Base-by-base conservation (phyloP, 2,329 filamentous ascomycete genomes). In the Graphiopsis chlorocephala region DNA sequence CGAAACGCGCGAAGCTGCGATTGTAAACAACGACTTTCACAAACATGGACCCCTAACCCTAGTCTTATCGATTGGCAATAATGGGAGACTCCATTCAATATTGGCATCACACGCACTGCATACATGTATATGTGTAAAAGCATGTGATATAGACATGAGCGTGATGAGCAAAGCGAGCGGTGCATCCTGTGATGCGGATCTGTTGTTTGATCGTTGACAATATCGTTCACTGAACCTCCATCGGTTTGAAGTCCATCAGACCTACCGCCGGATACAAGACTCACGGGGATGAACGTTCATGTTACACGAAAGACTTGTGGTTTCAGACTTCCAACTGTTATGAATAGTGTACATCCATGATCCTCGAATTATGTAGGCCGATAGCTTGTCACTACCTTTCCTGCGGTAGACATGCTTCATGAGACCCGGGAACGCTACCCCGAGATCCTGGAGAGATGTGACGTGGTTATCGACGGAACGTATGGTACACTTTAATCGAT, bases 11-110 rank as follows among this genome's bases (percentile, higher is more conserved):
- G 50, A 29, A n/a, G 59, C 11, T 14, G 47, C 42, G 52, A 48
- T 14, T 26, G 47, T 61, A 61, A 61, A 61, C 59, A 61, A 52
- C 28, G 31, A 56, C 28, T 38, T 38, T 56, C 28, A 23, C n/a
- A 4, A n/a, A 4, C n/a, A 33, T 33, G 15, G 17, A 25, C 11
- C 8, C 5, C 3, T 14, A 53, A 53, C 50, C 50, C 50, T 53
- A 31, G 20, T 14, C 17, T 23, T 29, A 53, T 53, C 50, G 50
- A 53, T 53, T 23, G 38, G 38, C 35, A 38, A 38, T 8, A 38
- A n/a, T 6, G 35, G 15, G 11, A n/a, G 15, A 17, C 35, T 38
- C 15, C 5, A 14, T 5, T 20, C 38, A 42, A 42, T 20, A 17
- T 38, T 38, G 35, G 35, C 35, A 38, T 38, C 8, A n/a, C 4